phyloP scores from a whole-genome alignment of 306 rosid species.

The barrel medic (Medicago truncatula) region MtrunA17r5.0-ANR NC_053045.1:56395001-56395500 shows the following conservation, averaged over 20 bases:
- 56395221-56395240: slow-evolving; percentile 41
- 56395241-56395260: slow-evolving; percentile 22
- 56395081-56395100: slow-evolving; percentile 70
- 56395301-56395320: neutral
- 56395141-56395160: slow-evolving; percentile 74
- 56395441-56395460: neutral
- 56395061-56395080: slow-evolving; percentile 62
- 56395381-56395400: slow-evolving; percentile 37
- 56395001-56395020: slow-evolving; percentile 9
- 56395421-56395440: slow-evolving; percentile 21
- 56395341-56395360: slow-evolving; percentile 2
- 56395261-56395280: neutral
- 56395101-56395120: slow-evolving; percentile 88
- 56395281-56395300: neutral
- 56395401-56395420: slow-evolving; percentile 25
- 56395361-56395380: neutral
- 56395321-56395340: slow-evolving; percentile 10
- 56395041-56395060: slow-evolving; percentile 89
- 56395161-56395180: slow-evolving; percentile 74
- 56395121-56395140: slow-evolving; percentile 82
- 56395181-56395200: slow-evolving; percentile 56
- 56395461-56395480: neutral
- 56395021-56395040: slow-evolving; percentile 75
- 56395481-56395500: slow-evolving; percentile 24
- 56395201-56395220: slow-evolving; percentile 47